Conservation (phyloP, 805 yeast genomes). For the Tetrapisispora taiwanensis region DNA sequence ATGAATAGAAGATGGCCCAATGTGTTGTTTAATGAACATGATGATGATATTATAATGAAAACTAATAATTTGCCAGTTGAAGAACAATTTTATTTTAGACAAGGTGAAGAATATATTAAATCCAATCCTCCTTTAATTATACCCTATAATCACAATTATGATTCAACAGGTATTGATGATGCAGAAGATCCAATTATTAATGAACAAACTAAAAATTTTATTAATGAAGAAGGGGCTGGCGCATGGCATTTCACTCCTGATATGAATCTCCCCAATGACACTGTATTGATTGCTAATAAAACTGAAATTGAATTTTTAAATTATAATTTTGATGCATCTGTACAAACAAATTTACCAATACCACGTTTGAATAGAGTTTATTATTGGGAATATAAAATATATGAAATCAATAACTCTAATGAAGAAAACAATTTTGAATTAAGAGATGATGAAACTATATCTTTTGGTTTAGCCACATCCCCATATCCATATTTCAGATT, state of each 20-base stretch:
- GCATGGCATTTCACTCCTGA: slow-evolving; percentile 81
- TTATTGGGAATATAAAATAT: slow-evolving; percentile 81
- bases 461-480: slow-evolving; percentile 72
- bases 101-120: slow-evolving; percentile 32
- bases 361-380: slow-evolving; percentile 77
- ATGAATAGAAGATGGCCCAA: slow-evolving; percentile 36
- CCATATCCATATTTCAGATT: slow-evolving; percentile 92
- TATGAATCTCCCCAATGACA: slow-evolving; percentile 44
- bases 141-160: slow-evolving; percentile 21
- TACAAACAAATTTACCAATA: slow-evolving; percentile 75
- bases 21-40: slow-evolving; percentile 52
- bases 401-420: slow-evolving; percentile 51
- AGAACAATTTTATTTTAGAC: slow-evolving; percentile 32
- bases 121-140: slow-evolving; percentile 36
- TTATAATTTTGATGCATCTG: slow-evolving; percentile 50
- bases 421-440: slow-evolving; percentile 20
- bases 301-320: slow-evolving; percentile 48
- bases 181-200: slow-evolving; percentile 28
- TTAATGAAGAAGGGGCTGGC: slow-evolving; percentile 77
- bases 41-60: slow-evolving; percentile 41
- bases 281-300: slow-evolving; percentile 54
- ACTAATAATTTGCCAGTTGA: slow-evolving; percentile 45
- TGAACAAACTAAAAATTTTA: slow-evolving; percentile 33
- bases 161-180: slow-evolving; percentile 28
- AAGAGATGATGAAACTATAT: slow-evolving; percentile 33